Base-by-base conservation (phyloP, 2,329 filamentous ascomycete species). In the Fusarium protoensiforme region DNA sequence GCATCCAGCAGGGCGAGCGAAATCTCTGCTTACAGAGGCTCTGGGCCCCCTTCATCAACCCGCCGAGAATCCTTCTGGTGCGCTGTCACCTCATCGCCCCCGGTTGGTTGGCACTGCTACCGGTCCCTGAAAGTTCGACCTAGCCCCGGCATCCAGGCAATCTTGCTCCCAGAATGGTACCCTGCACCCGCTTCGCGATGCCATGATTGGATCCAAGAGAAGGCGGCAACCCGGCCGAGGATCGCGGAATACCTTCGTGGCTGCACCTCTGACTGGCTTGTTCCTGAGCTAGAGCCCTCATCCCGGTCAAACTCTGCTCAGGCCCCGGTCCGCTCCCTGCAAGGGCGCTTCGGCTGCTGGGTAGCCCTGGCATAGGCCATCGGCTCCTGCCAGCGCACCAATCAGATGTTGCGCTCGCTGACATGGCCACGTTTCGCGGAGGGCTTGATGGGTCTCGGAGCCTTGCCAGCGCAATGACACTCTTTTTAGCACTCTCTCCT, bases 261-360 rank as follows among this genome's bases (percentile, higher is more conserved):
- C 76, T 78, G 75, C 70, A 70, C 31, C 66, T 74, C 71, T 76
- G 48, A 77, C 67, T 78, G 76, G 76, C 39, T 63, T 72, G 77
- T 78, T 65, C 77, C 77, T 78, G 72, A 64, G 62, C 74, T 65
- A 75, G 59, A 68, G 65, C 59, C 62, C 43, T 61, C 33, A 72
- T 63, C 73, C 74, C 58, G 60, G 74, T 62, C 66, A 60, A 65
- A 66, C 41, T 62, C 61, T 64, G 35, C 65, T 67, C 51, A 69
- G 65, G 63, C 38, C 71, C 76, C 68, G 64, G 67, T 64, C 68
- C 46, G 36, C 59, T 63, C 74, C 64, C 65, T 76, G 74, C 67
- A 72, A 69, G 51, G 62, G 67, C 70, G 66, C 69, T 68, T 71
- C 65, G 67, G 66, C 67, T 70, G 51, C 57, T 70, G 31, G 64